Evolutionary conservation across 2,329 filamentous ascomycete genomes (phyloP), one percentile per base, ranked within the genome.

Genomic region (Apiospora aurea): DNA sequence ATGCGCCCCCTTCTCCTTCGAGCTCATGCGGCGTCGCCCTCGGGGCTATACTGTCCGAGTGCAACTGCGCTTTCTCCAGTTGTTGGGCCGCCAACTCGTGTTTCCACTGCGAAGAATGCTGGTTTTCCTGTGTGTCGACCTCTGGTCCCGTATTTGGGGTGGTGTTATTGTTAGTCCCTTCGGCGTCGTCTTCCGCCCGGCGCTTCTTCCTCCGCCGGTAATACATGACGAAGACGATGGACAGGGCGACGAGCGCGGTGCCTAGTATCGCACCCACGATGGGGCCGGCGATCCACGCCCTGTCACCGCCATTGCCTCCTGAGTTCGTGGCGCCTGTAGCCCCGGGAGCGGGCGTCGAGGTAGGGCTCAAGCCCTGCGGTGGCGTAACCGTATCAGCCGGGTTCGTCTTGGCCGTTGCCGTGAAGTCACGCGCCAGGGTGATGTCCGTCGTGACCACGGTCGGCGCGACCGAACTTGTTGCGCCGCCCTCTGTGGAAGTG

Each of bases 381-480:
- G 57, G 4, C 1, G 53, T 34, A 0, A n/a, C 53, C 18, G 53
- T 61, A 34, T 29, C 53, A 29, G 53, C 29, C 13, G 51, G 26
- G 29, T 16, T 8, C 53, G 53, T 38, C 57, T 41, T 34, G 34
- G 34, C n/a, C 4, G 34, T 14, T 4, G 57, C 57, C 21, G 57
- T 64, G 34, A 64, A 64, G 11, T 64, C 57, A 8, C 13, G 29
- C 57, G 57, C 29, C 34, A 64, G 1, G 3, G 4, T 41, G 34
- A 64, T 16, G 57, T 64, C 57, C 18, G 57, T 64, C 57, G 57
- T 64, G 34, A 64, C 18, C 8, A 41, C 57, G 57, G 57, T n/a
- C 34, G 29, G 34, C 34, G 57, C 34, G 57, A 24, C 10, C 34
- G 57, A 64, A 18, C 16, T 41, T 7, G 34, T 38, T 2, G 34